Percentiles rank a stretch among this genome's conserved stretches.
Evolutionary conservation across 345 rosid species (phyloP).

Genomic region (Toxicodendron radicans): DNA sequence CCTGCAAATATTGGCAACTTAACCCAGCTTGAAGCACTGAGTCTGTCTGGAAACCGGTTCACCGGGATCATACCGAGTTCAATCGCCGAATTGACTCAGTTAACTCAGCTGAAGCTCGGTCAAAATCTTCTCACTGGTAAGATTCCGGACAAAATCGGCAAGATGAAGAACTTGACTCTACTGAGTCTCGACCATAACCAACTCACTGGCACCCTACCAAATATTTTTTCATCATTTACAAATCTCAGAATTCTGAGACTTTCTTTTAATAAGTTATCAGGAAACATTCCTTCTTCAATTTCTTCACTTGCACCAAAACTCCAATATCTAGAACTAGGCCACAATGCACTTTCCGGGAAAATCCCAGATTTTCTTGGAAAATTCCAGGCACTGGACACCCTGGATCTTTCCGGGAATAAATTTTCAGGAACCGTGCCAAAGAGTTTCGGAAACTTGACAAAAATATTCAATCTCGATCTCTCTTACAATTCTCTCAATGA

Average conservation of each 20-base stretch:
- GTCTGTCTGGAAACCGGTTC: slow-evolving; percentile 58
- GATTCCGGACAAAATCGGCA: slow-evolving; percentile 46
- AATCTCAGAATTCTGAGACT: slow-evolving; percentile 44
- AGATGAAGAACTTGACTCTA: slow-evolving; percentile 36
- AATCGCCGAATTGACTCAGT: slow-evolving; percentile 40
- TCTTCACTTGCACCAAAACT: slow-evolving; percentile 47
- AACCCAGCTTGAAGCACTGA: slow-evolving; percentile 38
- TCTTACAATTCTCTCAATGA: slow-evolving; percentile 56
- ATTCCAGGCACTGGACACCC: slow-evolving; percentile 58
- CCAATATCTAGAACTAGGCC: slow-evolving; percentile 53
- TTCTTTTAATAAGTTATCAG: slow-evolving; percentile 56
- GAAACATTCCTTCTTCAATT: slow-evolving; percentile 54
- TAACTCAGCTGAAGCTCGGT: slow-evolving; percentile 52
- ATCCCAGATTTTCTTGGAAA: slow-evolving; percentile 63
- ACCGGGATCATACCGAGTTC: slow-evolving; percentile 65
- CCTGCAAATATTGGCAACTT: slow-evolving; percentile 49
- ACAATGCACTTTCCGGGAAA: slow-evolving; percentile 51
- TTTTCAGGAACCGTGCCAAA: slow-evolving; percentile 54
- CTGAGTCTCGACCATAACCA: slow-evolving; percentile 44
- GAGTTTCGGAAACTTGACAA: slow-evolving; percentile 65
- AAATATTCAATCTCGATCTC: slow-evolving; percentile 75
- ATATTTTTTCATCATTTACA: slow-evolving; percentile 44
- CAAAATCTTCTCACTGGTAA: slow-evolving; percentile 54
- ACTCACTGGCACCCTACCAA: slow-evolving; percentile 60
- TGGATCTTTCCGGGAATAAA: slow-evolving; percentile 60